Percentiles rank a stretch among this genome's conserved stretches.
phyloP scores from a whole-genome alignment of 257 asterid species.

The Apocynum venetum region DNA sequence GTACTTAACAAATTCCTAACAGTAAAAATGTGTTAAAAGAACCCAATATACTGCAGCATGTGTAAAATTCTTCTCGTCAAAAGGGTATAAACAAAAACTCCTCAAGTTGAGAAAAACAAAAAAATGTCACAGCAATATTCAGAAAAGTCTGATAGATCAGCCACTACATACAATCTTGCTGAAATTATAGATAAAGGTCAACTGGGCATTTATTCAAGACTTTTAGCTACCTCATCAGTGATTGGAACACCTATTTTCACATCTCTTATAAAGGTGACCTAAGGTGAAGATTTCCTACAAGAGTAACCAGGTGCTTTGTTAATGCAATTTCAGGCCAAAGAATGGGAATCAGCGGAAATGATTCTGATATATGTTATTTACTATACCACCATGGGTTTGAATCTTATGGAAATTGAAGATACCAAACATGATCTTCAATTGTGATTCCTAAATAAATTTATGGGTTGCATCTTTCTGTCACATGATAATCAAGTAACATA shows the following conservation, averaged over 20 bases:
- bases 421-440: too few relatives aligned
- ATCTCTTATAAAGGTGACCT: not conserved
- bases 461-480: too few relatives aligned
- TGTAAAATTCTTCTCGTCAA: not conserved
- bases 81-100: not conserved
- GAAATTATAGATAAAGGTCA: not conserved
- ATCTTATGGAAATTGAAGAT: too few relatives aligned
- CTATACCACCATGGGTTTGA: too few relatives aligned
- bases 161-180: not conserved
- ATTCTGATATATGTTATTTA: too few relatives aligned
- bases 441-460: too few relatives aligned
- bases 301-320: not conserved
- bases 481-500: too few relatives aligned
- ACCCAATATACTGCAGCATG: not conserved
- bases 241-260: not conserved
- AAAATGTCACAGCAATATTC: not conserved
- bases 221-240: not conserved
- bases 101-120: too few relatives aligned
- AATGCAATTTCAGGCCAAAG: not conserved
- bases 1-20: not conserved
- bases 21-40: not conserved
- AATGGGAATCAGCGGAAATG: too few relatives aligned
- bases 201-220: not conserved
- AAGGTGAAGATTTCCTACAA: not conserved
- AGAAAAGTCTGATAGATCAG: not conserved